Evolutionary conservation across 352 stramenopile species (phyloP).

Genomic region (Plasmopara halstedii): DNA sequence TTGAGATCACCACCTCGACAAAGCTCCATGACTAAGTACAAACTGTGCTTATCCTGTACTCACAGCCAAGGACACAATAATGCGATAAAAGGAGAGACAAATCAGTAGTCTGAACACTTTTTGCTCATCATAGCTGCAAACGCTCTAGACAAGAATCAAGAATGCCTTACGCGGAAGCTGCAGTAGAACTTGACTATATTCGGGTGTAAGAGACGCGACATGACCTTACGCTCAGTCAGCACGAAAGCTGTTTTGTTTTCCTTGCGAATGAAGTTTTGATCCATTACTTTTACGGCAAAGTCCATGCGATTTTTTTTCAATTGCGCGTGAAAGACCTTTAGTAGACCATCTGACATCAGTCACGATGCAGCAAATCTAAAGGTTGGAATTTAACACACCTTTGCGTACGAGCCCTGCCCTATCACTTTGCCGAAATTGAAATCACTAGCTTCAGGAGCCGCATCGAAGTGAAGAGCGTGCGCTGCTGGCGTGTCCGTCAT

Average conservation of each 20-base stretch:
- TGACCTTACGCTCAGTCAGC: conserved; percentile 86
- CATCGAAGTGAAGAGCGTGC: conserved; percentile 47
- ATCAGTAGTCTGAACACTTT: neutral
- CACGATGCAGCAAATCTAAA: neutral
- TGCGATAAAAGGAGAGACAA: conserved; percentile 14
- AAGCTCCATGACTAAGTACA: conserved; percentile 87
- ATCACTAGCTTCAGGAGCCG: conserved; percentile 61
- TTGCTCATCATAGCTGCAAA: neutral
- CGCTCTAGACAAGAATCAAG: neutral
- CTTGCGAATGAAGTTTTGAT: conserved; percentile 86
- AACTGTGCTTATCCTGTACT: conserved; percentile 68
- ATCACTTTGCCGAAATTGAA: conserved; percentile 84
- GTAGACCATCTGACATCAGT: neutral
- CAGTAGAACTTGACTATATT: conserved; percentile 88
- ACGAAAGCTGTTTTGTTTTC: conserved; percentile 90
- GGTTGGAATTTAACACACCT: conserved; percentile 30
- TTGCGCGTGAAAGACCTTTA: conserved; percentile 79
- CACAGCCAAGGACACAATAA: conserved; percentile 10
- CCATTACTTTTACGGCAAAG: conserved; percentile 89
- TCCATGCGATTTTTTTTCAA: conserved; percentile 75
- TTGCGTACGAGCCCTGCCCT: conserved; percentile 84
- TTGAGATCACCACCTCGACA: conserved; percentile 78
- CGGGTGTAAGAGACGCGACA: conserved; percentile 80
- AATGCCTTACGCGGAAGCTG: conserved; percentile 66
- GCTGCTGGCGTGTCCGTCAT: conserved; percentile 24